phyloP scores from a whole-genome alignment of 768 basidiomycete species.

The Lactarius quietus region DNA sequence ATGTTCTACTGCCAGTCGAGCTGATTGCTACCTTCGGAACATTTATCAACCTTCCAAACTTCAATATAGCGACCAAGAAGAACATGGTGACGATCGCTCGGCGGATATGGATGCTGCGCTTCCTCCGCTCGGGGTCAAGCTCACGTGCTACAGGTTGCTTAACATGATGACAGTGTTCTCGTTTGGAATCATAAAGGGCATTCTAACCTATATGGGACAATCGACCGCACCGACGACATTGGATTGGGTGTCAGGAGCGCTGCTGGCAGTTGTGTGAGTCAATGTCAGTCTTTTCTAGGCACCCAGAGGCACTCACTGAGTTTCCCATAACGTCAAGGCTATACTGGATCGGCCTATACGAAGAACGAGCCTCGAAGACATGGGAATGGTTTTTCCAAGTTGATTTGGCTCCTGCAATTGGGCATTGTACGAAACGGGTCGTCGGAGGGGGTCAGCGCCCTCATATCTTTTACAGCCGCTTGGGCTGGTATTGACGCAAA shows the following conservation, averaged over 20 bases:
- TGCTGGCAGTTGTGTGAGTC: constrained; percentile 12
- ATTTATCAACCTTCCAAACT: too few relatives aligned
- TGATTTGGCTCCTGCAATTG: constrained; percentile 4
- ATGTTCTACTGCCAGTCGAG: background rate
- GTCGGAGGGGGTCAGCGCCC: constrained; percentile 15
- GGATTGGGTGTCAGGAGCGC: constrained; percentile 9
- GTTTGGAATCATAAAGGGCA: background rate
- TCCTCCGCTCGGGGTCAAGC: constrained; percentile 10
- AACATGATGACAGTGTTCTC: constrained; percentile 2
- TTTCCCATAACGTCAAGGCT: background rate
- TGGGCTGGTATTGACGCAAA: background rate
- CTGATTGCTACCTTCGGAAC: background rate
- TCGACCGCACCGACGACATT: constrained; percentile 6
- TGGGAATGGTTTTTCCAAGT: constrained; percentile 17
- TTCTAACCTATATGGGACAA: constrained; percentile 11
- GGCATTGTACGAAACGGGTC: constrained; percentile 1
- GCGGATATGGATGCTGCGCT: background rate
- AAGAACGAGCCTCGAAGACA: background rate
- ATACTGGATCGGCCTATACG: constrained; percentile 13
- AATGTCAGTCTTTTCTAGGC: background rate
- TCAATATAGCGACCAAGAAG: background rate
- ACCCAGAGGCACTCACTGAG: background rate
- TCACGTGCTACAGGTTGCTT: constrained; percentile 9
- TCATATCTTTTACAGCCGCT: background rate
- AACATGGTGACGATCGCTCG: background rate